Evolutionary conservation across 192 early-diverging fungal genomes (phyloP), one percentile per base, ranked within the genome.

Genomic region (Coemansia sp.): DNA sequence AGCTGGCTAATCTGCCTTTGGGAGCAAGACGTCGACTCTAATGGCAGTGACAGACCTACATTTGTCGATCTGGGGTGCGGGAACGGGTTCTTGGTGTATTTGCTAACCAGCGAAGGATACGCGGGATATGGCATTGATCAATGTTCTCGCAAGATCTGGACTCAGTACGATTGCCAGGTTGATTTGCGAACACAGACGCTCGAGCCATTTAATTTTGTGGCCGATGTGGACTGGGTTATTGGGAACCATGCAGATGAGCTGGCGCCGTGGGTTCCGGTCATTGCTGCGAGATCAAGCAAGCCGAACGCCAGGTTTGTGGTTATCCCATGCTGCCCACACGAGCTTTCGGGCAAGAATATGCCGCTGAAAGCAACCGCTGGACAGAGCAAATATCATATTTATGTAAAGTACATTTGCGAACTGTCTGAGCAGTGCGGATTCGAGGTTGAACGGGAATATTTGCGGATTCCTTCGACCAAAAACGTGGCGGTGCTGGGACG

Each of bases 171-270:
- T 9, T 23, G 15, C 19, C 6, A 27, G 11, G 68, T 78, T 39
- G 67, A 70, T 17, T 60, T 78, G 47, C 54, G 71, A 63, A 86
- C 79, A 23, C 60, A 81, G 47, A 85, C 86, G 0, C 34, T 93
- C 3, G 70, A 81, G 31, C 75, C 75, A 8, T 63, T 55, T 25
- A 23, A 38, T 22, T 67, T 44, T 54, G 17, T 25, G 4, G 38
- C 61, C 3, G 32, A 54, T 22, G 57, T 35, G 1, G 81, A 86
- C 50, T 93, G 90, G 89, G 66, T 93, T 17, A 86, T 93, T 49
- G 91, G 89, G 4, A 93, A 93, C 75, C 91, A 93, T 55, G 85
- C 91, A 2, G 91, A 93, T 62, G 91, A 93, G 60, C 73, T 93
- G 25, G 87, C 86, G 10, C 85, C 88, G 17, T 93, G 91, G 85